A percentile compares a stretch with the other conserved stretches of the same genome.
phyloP scores from a whole-genome alignment of 1,284 basidiomycete genomes.

The Ceratobasidium sp. region DNA sequence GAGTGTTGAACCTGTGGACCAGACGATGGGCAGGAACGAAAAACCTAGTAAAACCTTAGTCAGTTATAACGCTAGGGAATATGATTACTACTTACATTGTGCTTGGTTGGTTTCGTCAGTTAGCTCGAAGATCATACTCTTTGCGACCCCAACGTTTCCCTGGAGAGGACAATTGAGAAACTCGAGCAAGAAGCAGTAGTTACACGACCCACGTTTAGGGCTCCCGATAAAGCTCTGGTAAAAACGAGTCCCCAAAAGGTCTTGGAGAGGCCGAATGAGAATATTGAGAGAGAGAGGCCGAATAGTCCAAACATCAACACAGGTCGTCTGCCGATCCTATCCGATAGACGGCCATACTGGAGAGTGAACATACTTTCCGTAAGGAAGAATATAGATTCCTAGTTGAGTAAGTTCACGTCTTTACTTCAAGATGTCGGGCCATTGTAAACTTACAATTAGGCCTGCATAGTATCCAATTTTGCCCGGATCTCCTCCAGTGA shows the following conservation, averaged over 20 bases:
- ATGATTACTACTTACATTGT: conserved; percentile 36
- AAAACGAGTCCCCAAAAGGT: conserved; percentile 41
- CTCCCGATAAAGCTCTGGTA: conserved; percentile 42
- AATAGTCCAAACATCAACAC: conserved; percentile 44
- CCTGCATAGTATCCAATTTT: conserved; percentile 42
- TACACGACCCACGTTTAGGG: conserved; percentile 40
- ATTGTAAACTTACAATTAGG: conserved; percentile 39
- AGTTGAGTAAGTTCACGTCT: neutral
- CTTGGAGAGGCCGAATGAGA: conserved; percentile 44
- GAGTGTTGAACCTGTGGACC: conserved; percentile 38
- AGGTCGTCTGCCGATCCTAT: conserved; percentile 44
- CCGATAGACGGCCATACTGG: conserved; percentile 44
- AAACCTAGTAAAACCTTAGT: conserved; percentile 39
- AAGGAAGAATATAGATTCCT: conserved; percentile 43
- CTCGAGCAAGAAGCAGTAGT: neutral
- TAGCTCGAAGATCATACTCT: conserved; percentile 42
- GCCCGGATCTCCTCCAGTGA: conserved; percentile 40
- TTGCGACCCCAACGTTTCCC: conserved; percentile 45
- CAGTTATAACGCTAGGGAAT: neutral
- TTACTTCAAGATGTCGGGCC: neutral
- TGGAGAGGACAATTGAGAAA: neutral
- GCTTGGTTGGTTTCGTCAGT: conserved; percentile 43
- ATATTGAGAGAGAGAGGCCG: conserved; percentile 42
- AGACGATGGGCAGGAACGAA: conserved; percentile 40
- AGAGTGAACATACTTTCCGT: conserved; percentile 43